A percentile compares a stretch with the other conserved stretches of the same genome.
These are phyloP conservation scores for Petunia secreta DNA, from an alignment of 257 asterid genomes.

Conservation along the genomic window DNA sequence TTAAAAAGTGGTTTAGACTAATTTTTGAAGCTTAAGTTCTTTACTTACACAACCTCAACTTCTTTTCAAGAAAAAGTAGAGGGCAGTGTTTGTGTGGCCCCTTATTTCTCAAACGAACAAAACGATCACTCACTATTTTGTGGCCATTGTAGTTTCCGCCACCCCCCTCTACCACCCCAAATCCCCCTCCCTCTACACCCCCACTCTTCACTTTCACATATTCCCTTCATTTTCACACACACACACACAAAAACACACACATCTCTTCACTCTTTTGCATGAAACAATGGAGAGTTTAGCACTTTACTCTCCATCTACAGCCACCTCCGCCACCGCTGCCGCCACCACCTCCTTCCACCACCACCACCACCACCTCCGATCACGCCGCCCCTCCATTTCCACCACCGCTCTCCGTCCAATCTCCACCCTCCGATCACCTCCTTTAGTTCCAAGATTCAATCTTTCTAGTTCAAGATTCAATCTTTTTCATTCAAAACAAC, in stretches of 20 bases:
- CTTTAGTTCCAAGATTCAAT: slow-evolving; percentile 28
- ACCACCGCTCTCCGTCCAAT: slow-evolving; percentile 43
- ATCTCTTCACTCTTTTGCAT: background rate
- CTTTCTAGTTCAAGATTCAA: background rate
- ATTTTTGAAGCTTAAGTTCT: too few species aligned
- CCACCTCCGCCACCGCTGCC: slow-evolving; percentile 33
- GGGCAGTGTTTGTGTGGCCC: background rate
- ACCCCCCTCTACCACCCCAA: background rate
- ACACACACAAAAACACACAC: background rate
- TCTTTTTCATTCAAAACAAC: slow-evolving; percentile 29
- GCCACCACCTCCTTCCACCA: slow-evolving; percentile 49
- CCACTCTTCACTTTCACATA: background rate
- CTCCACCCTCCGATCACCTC: slow-evolving; percentile 34
- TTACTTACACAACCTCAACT: too few species aligned
- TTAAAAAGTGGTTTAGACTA: too few species aligned
- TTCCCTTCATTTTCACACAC: background rate
- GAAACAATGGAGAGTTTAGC: slow-evolving; percentile 71
- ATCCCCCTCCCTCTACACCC: background rate
- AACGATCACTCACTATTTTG: slow-evolving; percentile 24
- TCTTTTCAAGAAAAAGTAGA: background rate
- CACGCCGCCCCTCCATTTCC: slow-evolving; percentile 35
- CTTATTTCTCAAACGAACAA: slow-evolving; percentile 9
- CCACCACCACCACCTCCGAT: slow-evolving; percentile 49
- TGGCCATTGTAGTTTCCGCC: slow-evolving; percentile 42
- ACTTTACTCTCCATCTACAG: slow-evolving; percentile 52